Percentiles rank a stretch among this genome's conserved stretches.
Evolutionary conservation across 805 yeast species (phyloP).

Genomic region (Myxozyma vanderwaltii): DNA sequence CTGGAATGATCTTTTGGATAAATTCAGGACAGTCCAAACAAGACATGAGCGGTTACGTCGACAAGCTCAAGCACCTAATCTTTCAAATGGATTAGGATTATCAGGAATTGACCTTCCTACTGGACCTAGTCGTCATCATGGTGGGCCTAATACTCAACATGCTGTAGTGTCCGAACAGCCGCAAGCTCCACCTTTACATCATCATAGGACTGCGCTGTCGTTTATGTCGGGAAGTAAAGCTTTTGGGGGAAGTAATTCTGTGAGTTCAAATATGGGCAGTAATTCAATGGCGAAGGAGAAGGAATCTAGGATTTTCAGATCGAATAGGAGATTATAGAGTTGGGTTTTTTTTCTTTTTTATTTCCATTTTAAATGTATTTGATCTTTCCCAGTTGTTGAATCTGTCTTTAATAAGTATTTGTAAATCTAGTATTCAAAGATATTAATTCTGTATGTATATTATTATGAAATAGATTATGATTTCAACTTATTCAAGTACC

Average conservation of each 20-base stretch:
- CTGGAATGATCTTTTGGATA: conserved; percentile 51
- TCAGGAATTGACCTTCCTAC: conserved; percentile 17
- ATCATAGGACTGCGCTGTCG: conserved; percentile 28
- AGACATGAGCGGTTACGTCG: conserved; percentile 42
- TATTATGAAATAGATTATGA: no score
- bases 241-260: not conserved
- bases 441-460: no score
- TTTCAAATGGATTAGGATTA: conserved; percentile 2
- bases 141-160: not conserved
- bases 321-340: conserved; percentile 1
- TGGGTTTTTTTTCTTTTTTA: not conserved
- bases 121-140: not conserved
- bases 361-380: not conserved
- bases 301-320: conserved; percentile 9
- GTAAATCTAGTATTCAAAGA: no score
- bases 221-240: conserved; percentile 21
- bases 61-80: conserved; percentile 17
- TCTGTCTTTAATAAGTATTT: no score
- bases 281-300: not conserved
- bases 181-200: conserved; percentile 20
- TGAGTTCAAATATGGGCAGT: conserved; percentile 1
- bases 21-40: conserved; percentile 53
- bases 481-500: not conserved
- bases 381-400: not conserved
- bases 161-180: conserved; percentile 3